phyloP scores from a whole-genome alignment of 1,284 basidiomycete genomes.

The Athelia psychrophila region DNA sequence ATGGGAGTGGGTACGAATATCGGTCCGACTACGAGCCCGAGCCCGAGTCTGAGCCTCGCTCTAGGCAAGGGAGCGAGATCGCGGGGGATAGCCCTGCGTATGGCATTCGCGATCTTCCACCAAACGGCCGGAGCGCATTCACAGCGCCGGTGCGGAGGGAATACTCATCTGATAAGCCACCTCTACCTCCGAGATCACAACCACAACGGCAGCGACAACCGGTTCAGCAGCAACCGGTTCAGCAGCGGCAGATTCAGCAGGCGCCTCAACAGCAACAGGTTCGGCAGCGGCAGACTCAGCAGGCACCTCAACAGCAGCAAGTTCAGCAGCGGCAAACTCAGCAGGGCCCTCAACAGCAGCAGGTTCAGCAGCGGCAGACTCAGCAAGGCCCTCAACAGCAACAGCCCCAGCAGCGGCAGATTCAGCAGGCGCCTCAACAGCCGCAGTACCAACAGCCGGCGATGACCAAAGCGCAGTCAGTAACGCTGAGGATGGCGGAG shows the following conservation, averaged over 20 bases:
- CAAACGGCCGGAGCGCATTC: not conserved
- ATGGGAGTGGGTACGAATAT: not conserved
- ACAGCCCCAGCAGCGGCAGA: slow-evolving; percentile 4
- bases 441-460: not conserved
- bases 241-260: no score
- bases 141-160: not conserved
- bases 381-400: not conserved
- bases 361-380: not conserved
- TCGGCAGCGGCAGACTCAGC: no score
- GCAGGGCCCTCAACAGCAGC: no score
- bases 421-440: no score
- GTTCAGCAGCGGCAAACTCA: no score
- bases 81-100: slow-evolving; percentile 23
- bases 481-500: not conserved
- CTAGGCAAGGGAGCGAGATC: not conserved
- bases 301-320: no score
- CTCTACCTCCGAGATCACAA: no score
- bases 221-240: no score
- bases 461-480: not conserved
- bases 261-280: no score
- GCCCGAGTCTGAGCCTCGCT: not conserved
- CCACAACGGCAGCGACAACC: no score
- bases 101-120: slow-evolving; percentile 21
- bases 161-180: not conserved
- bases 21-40: not conserved